Conservation (phyloP, 768 basidiomycete genomes). For the Imleria badia region DNA sequence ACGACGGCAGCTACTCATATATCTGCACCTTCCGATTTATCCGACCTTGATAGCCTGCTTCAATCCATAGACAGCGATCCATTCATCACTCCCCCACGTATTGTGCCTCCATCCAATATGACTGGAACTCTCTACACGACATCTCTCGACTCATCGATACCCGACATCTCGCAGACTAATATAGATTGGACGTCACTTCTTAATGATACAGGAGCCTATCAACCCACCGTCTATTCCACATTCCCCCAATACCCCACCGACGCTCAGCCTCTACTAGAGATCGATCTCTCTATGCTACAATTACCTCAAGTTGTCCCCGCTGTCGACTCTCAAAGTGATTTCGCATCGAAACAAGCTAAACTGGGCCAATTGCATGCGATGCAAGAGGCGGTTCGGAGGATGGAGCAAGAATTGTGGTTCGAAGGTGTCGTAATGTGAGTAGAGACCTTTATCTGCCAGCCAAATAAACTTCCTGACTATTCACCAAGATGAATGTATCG, state of each 20-base stretch:
- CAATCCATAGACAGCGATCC: background rate
- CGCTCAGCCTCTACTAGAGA: conserved; percentile 16
- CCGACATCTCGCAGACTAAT: background rate
- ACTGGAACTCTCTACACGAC: background rate
- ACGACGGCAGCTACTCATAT: background rate
- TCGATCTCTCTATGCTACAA: conserved; percentile 29
- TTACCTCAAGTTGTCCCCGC: conserved; percentile 5
- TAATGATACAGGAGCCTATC: background rate
- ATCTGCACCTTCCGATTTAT: background rate
- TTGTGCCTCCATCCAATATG: background rate
- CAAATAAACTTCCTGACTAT: background rate
- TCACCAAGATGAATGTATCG: conserved; percentile 4
- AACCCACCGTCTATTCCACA: background rate
- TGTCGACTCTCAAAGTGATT: background rate
- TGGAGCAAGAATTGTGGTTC: conserved; percentile 33
- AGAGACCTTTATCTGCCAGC: no score
- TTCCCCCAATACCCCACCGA: conserved; percentile 1
- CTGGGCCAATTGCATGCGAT: conserved; percentile 26
- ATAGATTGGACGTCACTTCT: conserved; percentile 21
- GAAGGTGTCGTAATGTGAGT: conserved; percentile 20
- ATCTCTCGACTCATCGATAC: background rate
- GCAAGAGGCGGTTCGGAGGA: conserved; percentile 34
- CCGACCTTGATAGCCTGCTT: conserved; percentile 10
- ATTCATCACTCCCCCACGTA: background rate
- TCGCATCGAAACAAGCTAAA: conserved; percentile 13